Evolutionary conservation across 352 stramenopile genomes (phyloP), one percentile per base, ranked within the genome.

Genomic region (Phytophthora capsici): DNA sequence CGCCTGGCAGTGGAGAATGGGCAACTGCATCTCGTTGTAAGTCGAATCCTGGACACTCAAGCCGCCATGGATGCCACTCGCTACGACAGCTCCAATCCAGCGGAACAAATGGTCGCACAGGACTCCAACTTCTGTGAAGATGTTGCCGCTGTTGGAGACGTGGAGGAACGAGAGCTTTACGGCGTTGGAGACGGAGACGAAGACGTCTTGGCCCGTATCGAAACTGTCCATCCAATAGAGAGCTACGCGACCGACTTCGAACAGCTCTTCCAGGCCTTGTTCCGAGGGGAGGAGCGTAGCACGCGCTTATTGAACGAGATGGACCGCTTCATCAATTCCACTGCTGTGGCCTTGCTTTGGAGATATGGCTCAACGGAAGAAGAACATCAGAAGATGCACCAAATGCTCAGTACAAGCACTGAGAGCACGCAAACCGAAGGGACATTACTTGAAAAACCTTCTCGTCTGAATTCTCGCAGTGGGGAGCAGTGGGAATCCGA

Each of bases 301-400:
- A 53, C 84, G 17, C 41, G 45, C 2, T 47, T 81, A 8, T 51
- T 92, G 4, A 88, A 88, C 54, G 66, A 82, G 32, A 70, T 90
- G 55, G 84, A 92, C 26, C 73, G 81, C 19, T 90, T 87, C 60
- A 86, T 90, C 60, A 86, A 90, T 57, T 89, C 81, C 19, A 83
- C 68, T 37, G 77, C 85, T 0, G 80, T 90, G 3, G 73, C 77
- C 14, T 68, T 90, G 37, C 77, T 92, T 16, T 92, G 84, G 84
- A 76, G 82, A 34, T 85, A 89, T 50, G 81, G 82, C 2, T 82
- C 84, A 7, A 75, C 67, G 12, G 73, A 83, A 32, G 69, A 82
- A 32, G 54, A 78, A 22, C 81, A 77, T 46, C 71, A 73, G 41
- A 70, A 85, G 46, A 77, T 90, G 51, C 71, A 88, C 41, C 73